Conservation (phyloP, 2,329 filamentous ascomycete genomes). For the Colletotrichum sidae region DNA sequence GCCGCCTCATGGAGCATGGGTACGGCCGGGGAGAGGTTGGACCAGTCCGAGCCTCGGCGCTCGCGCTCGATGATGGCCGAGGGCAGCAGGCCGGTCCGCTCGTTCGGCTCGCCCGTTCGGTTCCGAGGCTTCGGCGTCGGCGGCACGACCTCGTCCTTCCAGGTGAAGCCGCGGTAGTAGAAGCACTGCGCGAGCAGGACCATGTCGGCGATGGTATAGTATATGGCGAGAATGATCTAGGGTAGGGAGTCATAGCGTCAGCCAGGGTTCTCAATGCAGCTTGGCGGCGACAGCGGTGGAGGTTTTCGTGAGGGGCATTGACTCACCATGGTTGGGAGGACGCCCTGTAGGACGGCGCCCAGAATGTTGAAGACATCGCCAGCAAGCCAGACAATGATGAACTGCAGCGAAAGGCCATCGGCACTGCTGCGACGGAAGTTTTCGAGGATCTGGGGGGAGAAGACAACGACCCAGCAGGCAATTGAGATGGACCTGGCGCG, state of each 20-base stretch:
- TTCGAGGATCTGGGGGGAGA: constrained; percentile 95
- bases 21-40: constrained; percentile 81
- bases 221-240: constrained; percentile 87
- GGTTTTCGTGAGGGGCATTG: background rate
- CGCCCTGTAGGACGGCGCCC: constrained; percentile 89
- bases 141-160: constrained; percentile 64
- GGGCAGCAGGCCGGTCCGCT: constrained; percentile 63
- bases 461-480: constrained; percentile 97
- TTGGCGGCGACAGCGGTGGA: constrained; percentile 10
- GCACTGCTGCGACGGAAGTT: constrained; percentile 89
- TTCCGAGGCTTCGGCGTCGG: constrained; percentile 52
- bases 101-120: constrained; percentile 55
- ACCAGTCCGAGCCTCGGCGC: constrained; percentile 67
- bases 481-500: constrained; percentile 86
- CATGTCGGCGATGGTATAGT: constrained; percentile 92
- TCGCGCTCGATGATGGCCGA: constrained; percentile 47
- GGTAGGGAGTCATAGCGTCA: constrained; percentile 21
- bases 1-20: constrained; percentile 71
- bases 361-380: constrained; percentile 98
- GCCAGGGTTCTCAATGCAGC: constrained; percentile 28
- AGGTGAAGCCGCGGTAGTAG: constrained; percentile 90
- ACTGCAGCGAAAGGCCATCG: constrained; percentile 89
- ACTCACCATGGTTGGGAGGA: constrained; percentile 88
- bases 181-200: constrained; percentile 91
- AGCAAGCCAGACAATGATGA: constrained; percentile 91